These are phyloP conservation scores for Trametes sanguinea DNA, from an alignment of 768 basidiomycete genomes.

Conservation along the genomic window DNA sequence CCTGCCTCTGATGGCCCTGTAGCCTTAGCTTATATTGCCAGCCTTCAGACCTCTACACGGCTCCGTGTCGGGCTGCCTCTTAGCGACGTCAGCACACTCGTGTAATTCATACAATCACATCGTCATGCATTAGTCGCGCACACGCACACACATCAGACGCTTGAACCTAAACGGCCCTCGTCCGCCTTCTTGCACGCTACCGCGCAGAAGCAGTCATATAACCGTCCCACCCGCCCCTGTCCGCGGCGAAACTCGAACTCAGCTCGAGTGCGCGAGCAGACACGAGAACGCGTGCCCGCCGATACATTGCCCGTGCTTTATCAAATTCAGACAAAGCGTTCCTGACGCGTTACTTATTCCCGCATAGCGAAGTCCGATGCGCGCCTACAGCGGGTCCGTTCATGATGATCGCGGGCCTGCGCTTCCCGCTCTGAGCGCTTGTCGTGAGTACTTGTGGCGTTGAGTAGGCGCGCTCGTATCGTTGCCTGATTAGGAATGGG, in stretches of 20 bases:
- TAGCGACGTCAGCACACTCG: background rate
- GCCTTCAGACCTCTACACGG: background rate
- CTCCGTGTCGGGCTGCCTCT: background rate
- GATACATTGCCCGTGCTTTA: background rate
- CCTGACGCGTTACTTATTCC: no score
- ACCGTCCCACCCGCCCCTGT: background rate
- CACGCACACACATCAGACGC: no score
- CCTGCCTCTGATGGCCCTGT: background rate
- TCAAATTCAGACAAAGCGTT: background rate
- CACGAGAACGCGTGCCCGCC: background rate
- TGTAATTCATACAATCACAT: no score
- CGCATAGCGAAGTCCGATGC: no score
- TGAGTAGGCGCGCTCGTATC: no score
- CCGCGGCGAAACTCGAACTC: constrained; percentile 7
- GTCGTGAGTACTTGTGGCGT: no score
- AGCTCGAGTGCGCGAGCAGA: no score
- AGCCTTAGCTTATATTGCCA: background rate
- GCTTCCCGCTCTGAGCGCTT: no score
- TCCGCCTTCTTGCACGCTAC: background rate
- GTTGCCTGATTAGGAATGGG: background rate
- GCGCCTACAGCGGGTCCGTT: no score
- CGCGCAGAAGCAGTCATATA: background rate
- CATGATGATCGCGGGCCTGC: no score
- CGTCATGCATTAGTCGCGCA: no score
- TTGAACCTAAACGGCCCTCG: no score